Base-by-base conservation (phyloP, 768 basidiomycete genomes). In the Suillus spraguei region DNA sequence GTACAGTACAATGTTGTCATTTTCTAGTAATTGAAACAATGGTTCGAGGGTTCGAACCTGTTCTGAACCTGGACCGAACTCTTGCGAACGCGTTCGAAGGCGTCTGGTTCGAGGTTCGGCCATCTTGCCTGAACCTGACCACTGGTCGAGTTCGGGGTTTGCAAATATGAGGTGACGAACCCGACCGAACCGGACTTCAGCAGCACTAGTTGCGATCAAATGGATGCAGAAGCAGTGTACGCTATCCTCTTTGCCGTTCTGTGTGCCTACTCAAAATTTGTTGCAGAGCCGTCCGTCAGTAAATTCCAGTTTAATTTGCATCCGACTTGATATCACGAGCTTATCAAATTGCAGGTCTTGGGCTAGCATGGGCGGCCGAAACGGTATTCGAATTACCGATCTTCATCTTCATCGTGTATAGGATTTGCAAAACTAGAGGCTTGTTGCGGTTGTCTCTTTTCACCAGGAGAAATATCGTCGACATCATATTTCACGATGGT, bases 231-330 rank as follows among this genome's bases (percentile, higher is more conserved):
- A 41, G 33, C 33, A 10, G 59, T 55, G 65, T 64, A 35, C 49
- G 65, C 28, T 2, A 20, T 33, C 39, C 79, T 80, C 44, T 50
- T 81, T 47, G 75, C 22, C 79, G 39, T 76, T 77, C 67, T 78
- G 79, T 62, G 76, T 75, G 63, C 58, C 71, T 53, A 17, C 41
- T 60, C 50, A 17, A 14, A 46, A 22, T 0, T 47, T 7, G 46
- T 22, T 47, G 3, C 11, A 47, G 46, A 24, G n/a, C 46, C 22
- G 22, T 11, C 22, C 46, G 46, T 47, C 46, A 47, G 46, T 47
- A 9, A 47, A 47, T 47, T 6, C 22, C 4, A 28, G 28, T 28
- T 4, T 28, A n/a, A 44, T 10, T 44, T 20, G 20, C 42, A 44
- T n/a, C 5, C 9, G n/a, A n/a, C 20, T 44, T 4, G 9, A 44